Conservation (phyloP, 768 basidiomycete genomes). For the Tylopilus rubrobrunneus region DNA sequence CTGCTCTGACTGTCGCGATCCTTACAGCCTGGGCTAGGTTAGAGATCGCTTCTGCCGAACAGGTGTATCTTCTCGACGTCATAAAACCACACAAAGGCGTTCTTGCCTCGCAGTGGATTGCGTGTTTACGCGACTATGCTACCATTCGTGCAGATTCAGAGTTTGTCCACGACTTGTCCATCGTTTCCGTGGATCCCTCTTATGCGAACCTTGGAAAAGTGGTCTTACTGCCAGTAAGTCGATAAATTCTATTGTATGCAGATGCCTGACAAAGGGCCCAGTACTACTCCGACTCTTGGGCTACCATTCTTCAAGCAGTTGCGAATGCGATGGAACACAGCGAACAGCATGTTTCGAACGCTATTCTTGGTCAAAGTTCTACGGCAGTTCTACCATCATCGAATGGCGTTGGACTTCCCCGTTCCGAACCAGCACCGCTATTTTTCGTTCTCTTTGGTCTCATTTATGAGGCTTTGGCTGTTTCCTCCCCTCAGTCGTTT, state of each 20-base stretch:
- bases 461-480: conserved; percentile 83
- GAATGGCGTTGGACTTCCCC: conserved; percentile 21
- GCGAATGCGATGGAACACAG: conserved; percentile 70
- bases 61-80: conserved; percentile 75
- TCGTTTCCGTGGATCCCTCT: conserved; percentile 72
- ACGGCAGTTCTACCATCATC: conserved; percentile 16
- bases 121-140: conserved; percentile 87
- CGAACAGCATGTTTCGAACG: conserved; percentile 66
- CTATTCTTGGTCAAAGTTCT: conserved; percentile 68
- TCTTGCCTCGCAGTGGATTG: conserved; percentile 83
- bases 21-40: conserved; percentile 95
- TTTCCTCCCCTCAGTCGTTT: conserved; percentile 58
- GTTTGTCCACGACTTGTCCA: conserved; percentile 69
- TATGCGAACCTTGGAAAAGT: conserved; percentile 89
- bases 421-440: conserved; percentile 66
- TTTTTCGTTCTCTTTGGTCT: conserved; percentile 92
- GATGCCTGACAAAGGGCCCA: conserved; percentile 28
- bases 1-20: conserved; percentile 90
- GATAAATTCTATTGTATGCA: background rate
- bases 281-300: conserved; percentile 88
- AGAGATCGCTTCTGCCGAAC: conserved; percentile 69
- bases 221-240: conserved; percentile 81
- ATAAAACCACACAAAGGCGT: conserved; percentile 74
- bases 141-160: conserved; percentile 88
- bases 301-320: conserved; percentile 79